Conservation (phyloP, 306 rosid species). For the Begonia masoniana region DNA sequence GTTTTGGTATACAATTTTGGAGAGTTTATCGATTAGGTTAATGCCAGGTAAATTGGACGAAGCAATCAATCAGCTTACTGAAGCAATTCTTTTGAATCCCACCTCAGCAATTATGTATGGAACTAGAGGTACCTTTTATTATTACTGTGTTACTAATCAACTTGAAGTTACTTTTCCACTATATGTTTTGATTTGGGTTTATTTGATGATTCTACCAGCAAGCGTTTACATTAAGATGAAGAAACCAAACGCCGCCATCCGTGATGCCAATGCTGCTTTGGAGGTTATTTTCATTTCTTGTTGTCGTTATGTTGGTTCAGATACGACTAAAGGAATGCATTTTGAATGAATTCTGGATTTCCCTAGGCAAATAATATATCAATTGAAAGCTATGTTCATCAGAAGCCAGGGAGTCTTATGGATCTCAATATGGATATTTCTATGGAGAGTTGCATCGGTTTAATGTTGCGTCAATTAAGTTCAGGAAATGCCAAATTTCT, state of each 20-base stretch:
- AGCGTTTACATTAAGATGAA: constrained; percentile 83
- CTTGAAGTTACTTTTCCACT: not conserved
- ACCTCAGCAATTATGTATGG: constrained; percentile 83
- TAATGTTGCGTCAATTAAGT: too few species aligned
- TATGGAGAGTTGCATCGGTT: too few species aligned
- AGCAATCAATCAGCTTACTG: constrained; percentile 58
- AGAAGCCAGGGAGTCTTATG: too few species aligned
- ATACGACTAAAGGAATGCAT: too few species aligned
- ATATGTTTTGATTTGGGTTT: not conserved
- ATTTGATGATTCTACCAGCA: constrained; percentile 29
- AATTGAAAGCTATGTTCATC: too few species aligned
- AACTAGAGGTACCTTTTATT: constrained; percentile 50
- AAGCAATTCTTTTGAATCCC: constrained; percentile 73
- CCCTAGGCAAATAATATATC: too few species aligned
- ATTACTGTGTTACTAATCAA: not conserved
- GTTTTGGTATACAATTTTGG: not conserved
- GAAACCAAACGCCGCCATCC: constrained; percentile 82
- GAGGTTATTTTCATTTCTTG: constrained; percentile 31
- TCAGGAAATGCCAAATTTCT: too few species aligned
- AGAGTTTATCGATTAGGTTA: not conserved
- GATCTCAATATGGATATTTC: too few species aligned
- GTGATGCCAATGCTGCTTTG: constrained; percentile 80
- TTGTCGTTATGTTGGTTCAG: too few species aligned
- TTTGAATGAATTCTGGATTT: too few species aligned
- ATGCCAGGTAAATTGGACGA: constrained; percentile 59